These are phyloP conservation scores for Saksenaea vasiformis DNA, from an alignment of 371 early-diverging fungal genomes.

Conservation along the genomic window DNA sequence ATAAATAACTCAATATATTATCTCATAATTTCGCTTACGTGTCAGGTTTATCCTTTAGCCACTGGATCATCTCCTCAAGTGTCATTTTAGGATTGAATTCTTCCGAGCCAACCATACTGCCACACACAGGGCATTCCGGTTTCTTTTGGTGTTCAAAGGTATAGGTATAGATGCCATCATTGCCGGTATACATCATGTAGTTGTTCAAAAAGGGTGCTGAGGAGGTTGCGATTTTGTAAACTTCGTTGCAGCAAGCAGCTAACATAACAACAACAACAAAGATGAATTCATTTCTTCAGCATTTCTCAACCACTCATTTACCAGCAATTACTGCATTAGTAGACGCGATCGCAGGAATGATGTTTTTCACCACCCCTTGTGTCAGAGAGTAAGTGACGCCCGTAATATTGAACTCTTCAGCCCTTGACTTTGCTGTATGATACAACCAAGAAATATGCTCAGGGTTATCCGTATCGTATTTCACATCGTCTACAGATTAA, in stretches of 20 bases:
- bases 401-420: constrained; percentile 73
- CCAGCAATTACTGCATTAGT: constrained; percentile 98
- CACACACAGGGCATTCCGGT: constrained; percentile 89
- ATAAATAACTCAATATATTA: background rate
- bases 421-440: constrained; percentile 71
- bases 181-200: constrained; percentile 93
- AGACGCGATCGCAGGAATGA: constrained; percentile 99
- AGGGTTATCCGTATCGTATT: constrained; percentile 88
- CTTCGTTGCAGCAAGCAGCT: constrained; percentile 91
- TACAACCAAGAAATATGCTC: constrained; percentile 88
- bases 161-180: constrained; percentile 85
- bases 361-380: constrained; percentile 93
- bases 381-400: constrained; percentile 91
- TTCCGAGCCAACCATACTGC: constrained; percentile 44
- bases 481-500: constrained; percentile 40
- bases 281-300: background rate
- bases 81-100: constrained; percentile 43
- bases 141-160: constrained; percentile 81
- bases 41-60: constrained; percentile 65
- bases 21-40: constrained; percentile 42
- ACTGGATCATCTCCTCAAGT: constrained; percentile 70
- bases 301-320: too few relatives aligned
- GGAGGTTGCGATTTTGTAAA: constrained; percentile 84
- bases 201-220: constrained; percentile 77
- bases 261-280: constrained; percentile 5